Conservation (phyloP, 441 rosid genomes). For the Syzygium malaccense region DNA sequence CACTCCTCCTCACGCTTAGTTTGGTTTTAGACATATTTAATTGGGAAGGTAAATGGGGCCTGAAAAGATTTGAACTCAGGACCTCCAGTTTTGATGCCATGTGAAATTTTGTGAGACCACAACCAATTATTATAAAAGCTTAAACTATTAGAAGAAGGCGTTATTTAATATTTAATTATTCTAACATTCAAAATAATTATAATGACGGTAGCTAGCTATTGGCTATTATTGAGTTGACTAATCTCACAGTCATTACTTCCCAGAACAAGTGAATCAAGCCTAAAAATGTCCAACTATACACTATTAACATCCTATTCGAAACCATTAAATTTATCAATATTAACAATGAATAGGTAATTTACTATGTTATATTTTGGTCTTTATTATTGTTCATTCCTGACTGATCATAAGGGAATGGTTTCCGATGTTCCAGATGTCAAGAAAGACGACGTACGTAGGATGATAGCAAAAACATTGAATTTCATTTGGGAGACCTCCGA, state of each 20-base stretch:
- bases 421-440: background rate
- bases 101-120: too few species aligned
- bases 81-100: too few species aligned
- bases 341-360: background rate
- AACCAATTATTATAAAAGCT: too few species aligned
- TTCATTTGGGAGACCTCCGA: background rate
- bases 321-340: background rate
- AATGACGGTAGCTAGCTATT: background rate
- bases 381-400: background rate
- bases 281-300: background rate
- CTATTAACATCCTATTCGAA: background rate
- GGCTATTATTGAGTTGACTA: background rate
- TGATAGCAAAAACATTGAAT: background rate
- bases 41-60: too few species aligned
- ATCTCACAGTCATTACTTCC: background rate
- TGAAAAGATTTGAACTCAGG: too few species aligned
- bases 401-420: background rate
- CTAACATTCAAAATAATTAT: too few species aligned
- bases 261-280: background rate
- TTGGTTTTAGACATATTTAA: too few species aligned
- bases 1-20: too few species aligned
- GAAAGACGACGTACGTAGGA: background rate
- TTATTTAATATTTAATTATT: too few species aligned
- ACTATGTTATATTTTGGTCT: background rate
- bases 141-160: too few species aligned